phyloP scores from a whole-genome alignment of 2,329 filamentous ascomycete genomes.

The Emericellopsis cladophorae region DNA sequence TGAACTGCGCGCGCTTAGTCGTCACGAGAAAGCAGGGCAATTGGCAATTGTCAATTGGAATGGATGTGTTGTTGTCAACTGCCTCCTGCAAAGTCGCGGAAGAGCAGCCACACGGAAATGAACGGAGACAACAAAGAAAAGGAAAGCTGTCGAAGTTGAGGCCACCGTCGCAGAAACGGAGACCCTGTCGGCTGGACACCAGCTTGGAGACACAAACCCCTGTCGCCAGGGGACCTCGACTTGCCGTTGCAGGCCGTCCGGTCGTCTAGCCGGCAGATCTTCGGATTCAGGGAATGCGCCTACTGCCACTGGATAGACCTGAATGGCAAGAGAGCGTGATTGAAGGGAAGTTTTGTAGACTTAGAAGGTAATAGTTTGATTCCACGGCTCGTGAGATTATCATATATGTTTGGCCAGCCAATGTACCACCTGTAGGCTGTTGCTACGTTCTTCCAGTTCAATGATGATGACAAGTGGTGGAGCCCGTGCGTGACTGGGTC shows the following conservation, averaged over 20 bases:
- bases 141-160: constrained; percentile 9
- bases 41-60: not conserved
- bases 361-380: no score
- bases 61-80: not conserved
- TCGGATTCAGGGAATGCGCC: no score
- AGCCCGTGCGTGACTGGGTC: no score
- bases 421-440: no score
- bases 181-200: not conserved
- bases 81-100: not conserved
- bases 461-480: no score
- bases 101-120: not conserved
- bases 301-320: no score
- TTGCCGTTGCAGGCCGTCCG: not conserved
- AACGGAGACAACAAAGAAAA: not conserved
- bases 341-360: no score
- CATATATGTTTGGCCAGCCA: no score
- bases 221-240: not conserved
- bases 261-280: no score
- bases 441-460: no score
- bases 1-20: not conserved
- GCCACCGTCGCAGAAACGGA: constrained; percentile 22
- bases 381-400: no score
- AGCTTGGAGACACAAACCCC: not conserved
- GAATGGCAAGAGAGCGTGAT: no score
- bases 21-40: not conserved